These are phyloP conservation scores for Turritis glabra DNA, from an alignment of 345 rosid genomes.

Conservation along the genomic window DNA sequence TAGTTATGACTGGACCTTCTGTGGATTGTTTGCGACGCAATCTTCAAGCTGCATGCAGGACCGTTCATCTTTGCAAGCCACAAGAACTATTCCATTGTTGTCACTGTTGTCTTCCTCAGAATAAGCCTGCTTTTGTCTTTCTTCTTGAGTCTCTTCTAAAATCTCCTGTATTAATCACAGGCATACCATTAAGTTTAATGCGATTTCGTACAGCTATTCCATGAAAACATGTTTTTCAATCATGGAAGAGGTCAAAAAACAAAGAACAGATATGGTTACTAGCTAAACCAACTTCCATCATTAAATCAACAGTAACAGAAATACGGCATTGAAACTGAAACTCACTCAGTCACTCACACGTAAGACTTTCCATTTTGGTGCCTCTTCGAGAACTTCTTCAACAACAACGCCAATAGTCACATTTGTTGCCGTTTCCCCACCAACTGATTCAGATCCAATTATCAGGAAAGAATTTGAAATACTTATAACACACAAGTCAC, in stretches of 20 bases:
- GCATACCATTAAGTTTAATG: not conserved
- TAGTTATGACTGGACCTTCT: conserved; percentile 51
- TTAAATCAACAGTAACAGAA: conserved; percentile 10
- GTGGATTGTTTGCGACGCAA: conserved; percentile 64
- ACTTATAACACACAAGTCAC: not conserved
- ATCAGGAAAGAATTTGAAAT: not conserved
- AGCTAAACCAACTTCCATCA: conserved; percentile 3
- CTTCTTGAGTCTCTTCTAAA: conserved; percentile 85
- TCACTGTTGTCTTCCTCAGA: conserved; percentile 47
- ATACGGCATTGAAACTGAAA: conserved; percentile 46
- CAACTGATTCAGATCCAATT: conserved; percentile 40
- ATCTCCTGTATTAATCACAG: conserved; percentile 55
- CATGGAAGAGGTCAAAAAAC: not conserved
- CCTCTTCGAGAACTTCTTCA: conserved; percentile 80
- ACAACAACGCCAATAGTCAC: conserved; percentile 46
- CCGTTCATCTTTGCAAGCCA: conserved; percentile 92
- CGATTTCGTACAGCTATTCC: not conserved
- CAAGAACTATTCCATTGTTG: conserved; percentile 67
- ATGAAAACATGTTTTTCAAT: not conserved
- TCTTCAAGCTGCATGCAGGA: conserved; percentile 99
- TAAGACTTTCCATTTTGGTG: conserved; percentile 99
- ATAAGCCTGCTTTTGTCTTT: conserved; percentile 55
- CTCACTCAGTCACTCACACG: conserved; percentile 91
- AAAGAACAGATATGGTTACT: conserved; percentile 1
- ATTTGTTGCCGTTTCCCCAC: conserved; percentile 42